phyloP scores from a whole-genome alignment of 176 grass and related monocot species.

The Neostapfia colusana region DNA sequence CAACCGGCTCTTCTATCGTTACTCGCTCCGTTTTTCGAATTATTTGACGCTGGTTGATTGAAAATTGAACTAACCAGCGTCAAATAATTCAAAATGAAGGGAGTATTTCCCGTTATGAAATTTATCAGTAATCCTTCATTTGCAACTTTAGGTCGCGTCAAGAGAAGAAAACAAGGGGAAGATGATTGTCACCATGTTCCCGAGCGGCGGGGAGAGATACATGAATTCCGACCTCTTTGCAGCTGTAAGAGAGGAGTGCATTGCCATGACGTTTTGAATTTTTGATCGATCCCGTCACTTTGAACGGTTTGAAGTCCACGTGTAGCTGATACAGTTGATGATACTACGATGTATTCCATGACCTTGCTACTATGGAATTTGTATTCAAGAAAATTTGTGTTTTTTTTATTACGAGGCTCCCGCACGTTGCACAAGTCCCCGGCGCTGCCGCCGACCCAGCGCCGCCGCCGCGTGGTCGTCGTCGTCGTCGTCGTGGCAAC shows the following conservation, averaged over 20 bases:
- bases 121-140: conserved; percentile 4
- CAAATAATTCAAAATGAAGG: too few relatives aligned
- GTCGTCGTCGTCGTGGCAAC: background rate
- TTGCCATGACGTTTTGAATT: conserved; percentile 44
- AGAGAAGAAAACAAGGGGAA: conserved; percentile 53
- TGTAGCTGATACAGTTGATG: background rate
- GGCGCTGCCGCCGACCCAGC: too few relatives aligned
- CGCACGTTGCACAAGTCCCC: too few relatives aligned
- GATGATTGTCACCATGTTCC: conserved; percentile 56
- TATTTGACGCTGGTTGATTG: too few relatives aligned
- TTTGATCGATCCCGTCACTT: background rate
- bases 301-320: background rate
- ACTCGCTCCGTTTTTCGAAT: too few relatives aligned
- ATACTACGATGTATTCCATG: background rate
- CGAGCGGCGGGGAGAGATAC: conserved; percentile 52
- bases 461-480: too few relatives aligned
- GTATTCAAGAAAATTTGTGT: background rate
- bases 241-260: conserved; percentile 45
- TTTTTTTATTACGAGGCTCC: too few relatives aligned
- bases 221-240: conserved; percentile 50
- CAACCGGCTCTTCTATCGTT: background rate
- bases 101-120: background rate
- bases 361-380: background rate
- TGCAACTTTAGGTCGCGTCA: conserved; percentile 20
- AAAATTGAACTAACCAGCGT: too few relatives aligned